These are phyloP conservation scores for Penstemon davidsonii DNA, from an alignment of 257 asterid species.

Conservation along the genomic window DNA sequence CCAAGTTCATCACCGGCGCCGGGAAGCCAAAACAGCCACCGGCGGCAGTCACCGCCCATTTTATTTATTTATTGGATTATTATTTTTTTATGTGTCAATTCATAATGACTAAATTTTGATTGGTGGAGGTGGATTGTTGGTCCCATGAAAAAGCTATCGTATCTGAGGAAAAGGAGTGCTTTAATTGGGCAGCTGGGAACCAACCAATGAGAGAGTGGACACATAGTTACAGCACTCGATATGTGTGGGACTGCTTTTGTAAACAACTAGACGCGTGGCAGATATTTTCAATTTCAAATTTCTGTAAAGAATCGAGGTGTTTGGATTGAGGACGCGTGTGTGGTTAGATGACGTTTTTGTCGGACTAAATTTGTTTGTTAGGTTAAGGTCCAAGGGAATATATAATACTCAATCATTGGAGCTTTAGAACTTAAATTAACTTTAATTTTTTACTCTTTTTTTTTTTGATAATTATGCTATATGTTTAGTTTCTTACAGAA, in stretches of 20 bases:
- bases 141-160: constrained; percentile 39
- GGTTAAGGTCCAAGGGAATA: too few relatives aligned
- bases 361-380: background rate
- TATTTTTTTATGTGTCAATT: background rate
- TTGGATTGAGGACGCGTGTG: constrained; percentile 24
- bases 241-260: constrained; percentile 44
- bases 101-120: constrained; percentile 22
- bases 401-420: too few relatives aligned
- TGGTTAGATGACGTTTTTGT: constrained; percentile 4
- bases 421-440: too few relatives aligned
- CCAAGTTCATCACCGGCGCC: too few relatives aligned
- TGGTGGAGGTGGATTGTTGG: constrained; percentile 41
- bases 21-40: too few relatives aligned
- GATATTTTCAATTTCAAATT: background rate
- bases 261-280: constrained; percentile 36
- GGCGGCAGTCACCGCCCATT: background rate
- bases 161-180: constrained; percentile 34
- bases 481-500: too few relatives aligned
- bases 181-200: constrained; percentile 32
- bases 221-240: constrained; percentile 39
- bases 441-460: too few relatives aligned
- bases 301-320: background rate
- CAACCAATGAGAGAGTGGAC: constrained; percentile 33
- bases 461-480: too few relatives aligned
- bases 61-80: too few relatives aligned